Evolutionary conservation across 139 green algal genomes (phyloP).

Genomic region (Chlamydomonas sp.): DNA sequence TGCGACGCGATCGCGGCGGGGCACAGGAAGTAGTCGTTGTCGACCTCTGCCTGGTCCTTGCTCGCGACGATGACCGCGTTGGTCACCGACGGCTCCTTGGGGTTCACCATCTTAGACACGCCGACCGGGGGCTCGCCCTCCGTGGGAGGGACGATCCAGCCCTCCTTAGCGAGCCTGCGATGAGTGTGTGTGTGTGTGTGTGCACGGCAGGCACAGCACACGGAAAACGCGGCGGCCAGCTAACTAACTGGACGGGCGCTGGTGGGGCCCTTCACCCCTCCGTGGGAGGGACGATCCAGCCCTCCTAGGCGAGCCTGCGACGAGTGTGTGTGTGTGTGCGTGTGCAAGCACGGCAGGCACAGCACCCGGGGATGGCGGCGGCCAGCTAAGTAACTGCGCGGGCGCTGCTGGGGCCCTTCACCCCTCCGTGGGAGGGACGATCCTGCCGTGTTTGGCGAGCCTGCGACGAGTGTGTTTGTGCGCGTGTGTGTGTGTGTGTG

Average conservation of each 20-base stretch:
- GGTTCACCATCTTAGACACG: slow-evolving; percentile 42
- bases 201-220: no score
- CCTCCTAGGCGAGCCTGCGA: slow-evolving; percentile 19
- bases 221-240: no score
- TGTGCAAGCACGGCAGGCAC: no score
- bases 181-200: no score
- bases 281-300: slow-evolving; percentile 15
- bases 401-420: no score
- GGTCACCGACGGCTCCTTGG: slow-evolving; percentile 59
- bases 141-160: slow-evolving; percentile 15
- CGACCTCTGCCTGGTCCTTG: slow-evolving; percentile 82
- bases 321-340: no score
- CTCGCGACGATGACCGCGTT: slow-evolving; percentile 67
- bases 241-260: no score
- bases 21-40: slow-evolving; percentile 96
- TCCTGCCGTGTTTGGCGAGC: slow-evolving; percentile 18
- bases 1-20: slow-evolving; percentile 88
- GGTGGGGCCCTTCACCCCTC: no score
- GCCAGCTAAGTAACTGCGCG: no score
- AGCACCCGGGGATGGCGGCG: no score
- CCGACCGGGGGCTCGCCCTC: slow-evolving; percentile 27
- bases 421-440: slow-evolving; percentile 18
- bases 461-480: no score
- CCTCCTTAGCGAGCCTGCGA: slow-evolving; percentile 20
- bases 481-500: no score